A percentile compares a stretch with the other conserved stretches of the same genome.
phyloP scores from a whole-genome alignment of 371 early-diverging fungal species.

The Sporodiniella umbellata region DNA sequence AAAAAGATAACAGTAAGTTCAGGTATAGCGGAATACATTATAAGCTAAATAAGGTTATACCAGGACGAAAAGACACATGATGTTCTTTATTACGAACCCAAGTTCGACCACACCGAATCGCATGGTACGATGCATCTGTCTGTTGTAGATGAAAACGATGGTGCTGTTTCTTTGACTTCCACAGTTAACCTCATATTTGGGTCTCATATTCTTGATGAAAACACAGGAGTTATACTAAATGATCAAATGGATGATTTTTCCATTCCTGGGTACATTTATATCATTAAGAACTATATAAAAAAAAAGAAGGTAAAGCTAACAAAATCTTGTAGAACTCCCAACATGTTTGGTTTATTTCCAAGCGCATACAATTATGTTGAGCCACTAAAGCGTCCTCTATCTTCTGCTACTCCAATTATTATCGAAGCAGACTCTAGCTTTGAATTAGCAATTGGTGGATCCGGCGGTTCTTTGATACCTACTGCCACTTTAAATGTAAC shows the following conservation, averaged over 20 bases:
- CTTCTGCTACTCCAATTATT: slow-evolving; percentile 88
- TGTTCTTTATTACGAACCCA: slow-evolving; percentile 74
- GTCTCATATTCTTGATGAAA: slow-evolving; percentile 86
- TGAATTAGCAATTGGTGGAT: slow-evolving; percentile 84
- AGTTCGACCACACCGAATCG: slow-evolving; percentile 73
- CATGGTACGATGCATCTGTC: slow-evolving; percentile 99
- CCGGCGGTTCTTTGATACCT: slow-evolving; percentile 95
- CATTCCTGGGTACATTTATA: slow-evolving; percentile 63
- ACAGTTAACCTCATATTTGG: slow-evolving; percentile 97
- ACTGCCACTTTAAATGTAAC: slow-evolving; percentile 78
- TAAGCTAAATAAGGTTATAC: neutral
- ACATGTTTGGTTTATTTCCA: slow-evolving; percentile 83
- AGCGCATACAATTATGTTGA: slow-evolving; percentile 82
- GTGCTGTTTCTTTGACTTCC: slow-evolving; percentile 90
- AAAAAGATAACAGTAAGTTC: slow-evolving; percentile 65
- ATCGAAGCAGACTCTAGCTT: slow-evolving; percentile 70
- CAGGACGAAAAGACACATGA: slow-evolving; percentile 36
- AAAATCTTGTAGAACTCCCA: slow-evolving; percentile 45
- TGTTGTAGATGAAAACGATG: slow-evolving; percentile 81
- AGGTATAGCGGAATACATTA: neutral
- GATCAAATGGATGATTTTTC: slow-evolving; percentile 99
- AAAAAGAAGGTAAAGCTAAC: neutral
- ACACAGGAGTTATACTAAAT: slow-evolving; percentile 97
- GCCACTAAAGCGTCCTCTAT: slow-evolving; percentile 91
- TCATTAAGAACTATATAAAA: neutral